Conservation (phyloP, 2,329 filamentous ascomycete species). For the Colletotrichum eleusines region DNA sequence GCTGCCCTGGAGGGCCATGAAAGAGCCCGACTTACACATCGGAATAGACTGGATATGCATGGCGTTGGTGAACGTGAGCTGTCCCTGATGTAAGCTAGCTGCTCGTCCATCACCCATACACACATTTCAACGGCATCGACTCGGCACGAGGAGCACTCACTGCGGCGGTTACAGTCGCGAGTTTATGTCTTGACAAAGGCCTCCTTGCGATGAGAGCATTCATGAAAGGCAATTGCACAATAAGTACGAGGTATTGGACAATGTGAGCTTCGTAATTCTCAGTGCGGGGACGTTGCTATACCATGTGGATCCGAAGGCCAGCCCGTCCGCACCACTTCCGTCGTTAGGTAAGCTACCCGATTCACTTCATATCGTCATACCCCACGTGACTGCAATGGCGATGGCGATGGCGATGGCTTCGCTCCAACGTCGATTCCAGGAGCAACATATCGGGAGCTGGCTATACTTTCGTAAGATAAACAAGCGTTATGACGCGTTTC, state of each 20-base stretch:
- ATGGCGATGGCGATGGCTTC: neutral
- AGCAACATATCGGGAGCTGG: neutral
- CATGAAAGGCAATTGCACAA: slow-evolving; percentile 50
- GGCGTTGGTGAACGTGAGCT: slow-evolving; percentile 57
- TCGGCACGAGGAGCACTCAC: slow-evolving; percentile 45
- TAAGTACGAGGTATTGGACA: neutral
- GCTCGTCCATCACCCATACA: neutral
- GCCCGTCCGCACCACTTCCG: neutral
- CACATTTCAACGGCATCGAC: too few relatives aligned
- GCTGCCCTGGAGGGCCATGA: too few relatives aligned
- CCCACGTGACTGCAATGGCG: slow-evolving; percentile 23
- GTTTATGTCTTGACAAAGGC: slow-evolving; percentile 50
- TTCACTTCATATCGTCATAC: slow-evolving; percentile 17
- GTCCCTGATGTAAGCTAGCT: slow-evolving; percentile 44
- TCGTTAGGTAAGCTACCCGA: neutral
- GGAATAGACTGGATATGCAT: slow-evolving; percentile 93
- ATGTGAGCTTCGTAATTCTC: neutral
- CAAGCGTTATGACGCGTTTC: neutral
- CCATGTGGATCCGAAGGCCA: slow-evolving; percentile 24
- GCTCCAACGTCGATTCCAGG: neutral
- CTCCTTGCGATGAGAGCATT: slow-evolving; percentile 56
- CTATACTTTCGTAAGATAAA: neutral
- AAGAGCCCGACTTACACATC: slow-evolving; percentile 76
- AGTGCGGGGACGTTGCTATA: slow-evolving; percentile 38
- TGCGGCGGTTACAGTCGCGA: slow-evolving; percentile 46